A percentile compares a stretch with the other conserved stretches of the same genome.
These are phyloP conservation scores for Hericium alpestre DNA, from an alignment of 768 basidiomycete genomes.

Conservation along the genomic window DNA sequence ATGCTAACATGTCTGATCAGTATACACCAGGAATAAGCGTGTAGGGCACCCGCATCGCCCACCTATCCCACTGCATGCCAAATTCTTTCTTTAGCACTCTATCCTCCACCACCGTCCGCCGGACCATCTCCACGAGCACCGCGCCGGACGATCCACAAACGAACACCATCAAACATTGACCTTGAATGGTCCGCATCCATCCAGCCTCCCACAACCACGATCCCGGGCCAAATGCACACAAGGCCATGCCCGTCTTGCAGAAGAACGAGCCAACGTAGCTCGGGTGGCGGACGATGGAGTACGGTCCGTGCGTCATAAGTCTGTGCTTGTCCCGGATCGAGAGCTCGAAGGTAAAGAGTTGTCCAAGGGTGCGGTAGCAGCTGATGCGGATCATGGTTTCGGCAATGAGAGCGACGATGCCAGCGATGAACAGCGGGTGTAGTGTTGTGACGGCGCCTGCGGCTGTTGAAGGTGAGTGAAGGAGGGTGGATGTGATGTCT, in stretches of 20 bases:
- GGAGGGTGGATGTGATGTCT: too few relatives aligned
- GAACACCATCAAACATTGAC: neutral
- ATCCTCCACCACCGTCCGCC: neutral
- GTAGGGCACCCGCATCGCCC: neutral
- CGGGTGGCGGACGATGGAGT: slow-evolving; percentile 16
- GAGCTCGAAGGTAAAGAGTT: slow-evolving; percentile 13
- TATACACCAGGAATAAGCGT: neutral
- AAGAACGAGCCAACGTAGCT: slow-evolving; percentile 13
- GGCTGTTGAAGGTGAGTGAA: too few relatives aligned
- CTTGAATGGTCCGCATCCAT: neutral
- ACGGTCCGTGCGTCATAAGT: slow-evolving; percentile 15
- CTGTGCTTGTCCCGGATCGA: slow-evolving; percentile 11
- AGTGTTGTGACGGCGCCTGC: too few relatives aligned
- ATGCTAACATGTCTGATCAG: neutral
- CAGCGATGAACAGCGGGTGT: neutral
- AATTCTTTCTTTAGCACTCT: neutral
- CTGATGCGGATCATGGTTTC: slow-evolving; percentile 5
- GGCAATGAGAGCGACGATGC: neutral
- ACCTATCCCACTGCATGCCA: neutral
- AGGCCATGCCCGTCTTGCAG: slow-evolving; percentile 6
- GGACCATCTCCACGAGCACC: neutral
- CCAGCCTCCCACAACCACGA: slow-evolving; percentile 10
- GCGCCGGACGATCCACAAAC: neutral
- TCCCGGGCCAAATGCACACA: slow-evolving; percentile 11
- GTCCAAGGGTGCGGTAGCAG: slow-evolving; percentile 11